A percentile compares a stretch with the other conserved stretches of the same genome.
Conservation (phyloP, 768 basidiomycete species). For the Tubosaeta brunneosetosa region DNA sequence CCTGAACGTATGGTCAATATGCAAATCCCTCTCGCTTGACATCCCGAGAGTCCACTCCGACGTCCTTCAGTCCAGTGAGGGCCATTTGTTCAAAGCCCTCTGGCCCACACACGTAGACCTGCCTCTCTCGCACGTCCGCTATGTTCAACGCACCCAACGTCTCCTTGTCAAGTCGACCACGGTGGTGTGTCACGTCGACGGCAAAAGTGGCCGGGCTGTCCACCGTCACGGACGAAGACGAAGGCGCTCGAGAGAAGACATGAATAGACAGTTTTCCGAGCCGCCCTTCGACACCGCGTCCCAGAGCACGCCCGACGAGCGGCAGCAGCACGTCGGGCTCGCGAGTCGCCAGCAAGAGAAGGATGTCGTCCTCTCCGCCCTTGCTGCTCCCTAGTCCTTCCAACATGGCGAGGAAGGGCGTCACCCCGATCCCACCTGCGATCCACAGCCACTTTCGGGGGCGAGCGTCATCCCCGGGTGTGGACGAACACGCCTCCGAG, state of each 20-base stretch:
- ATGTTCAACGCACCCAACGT: slow-evolving; percentile 5
- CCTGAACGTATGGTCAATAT: slow-evolving; percentile 28
- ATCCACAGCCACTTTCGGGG: slow-evolving; percentile 43
- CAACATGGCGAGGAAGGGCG: slow-evolving; percentile 61
- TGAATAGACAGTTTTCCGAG: slow-evolving; percentile 31
- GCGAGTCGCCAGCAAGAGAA: slow-evolving; percentile 46
- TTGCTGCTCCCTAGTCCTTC: slow-evolving; percentile 10
- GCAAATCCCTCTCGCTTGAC: slow-evolving; percentile 41
- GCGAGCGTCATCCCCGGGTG: not conserved
- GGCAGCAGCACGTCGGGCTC: slow-evolving; percentile 50
- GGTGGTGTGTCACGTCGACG: slow-evolving; percentile 16
- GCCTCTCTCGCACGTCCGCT: slow-evolving; percentile 18
- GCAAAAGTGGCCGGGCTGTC: slow-evolving; percentile 11
- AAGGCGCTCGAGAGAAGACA: slow-evolving; percentile 31
- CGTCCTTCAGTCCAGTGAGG: slow-evolving; percentile 29
- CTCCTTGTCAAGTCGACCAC: slow-evolving; percentile 16
- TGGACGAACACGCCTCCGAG: too few species aligned
- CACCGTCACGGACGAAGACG: not conserved
- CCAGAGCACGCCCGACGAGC: slow-evolving; percentile 25
- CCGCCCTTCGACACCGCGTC: not conserved
- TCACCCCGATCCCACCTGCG: slow-evolving; percentile 63
- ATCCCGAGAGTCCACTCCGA: slow-evolving; percentile 31
- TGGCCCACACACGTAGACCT: slow-evolving; percentile 51
- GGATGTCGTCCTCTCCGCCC: slow-evolving; percentile 33
- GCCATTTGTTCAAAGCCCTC: slow-evolving; percentile 40